Conservation (phyloP, 108 stramenopile genomes). For the Nitzschia sp. region DNA sequence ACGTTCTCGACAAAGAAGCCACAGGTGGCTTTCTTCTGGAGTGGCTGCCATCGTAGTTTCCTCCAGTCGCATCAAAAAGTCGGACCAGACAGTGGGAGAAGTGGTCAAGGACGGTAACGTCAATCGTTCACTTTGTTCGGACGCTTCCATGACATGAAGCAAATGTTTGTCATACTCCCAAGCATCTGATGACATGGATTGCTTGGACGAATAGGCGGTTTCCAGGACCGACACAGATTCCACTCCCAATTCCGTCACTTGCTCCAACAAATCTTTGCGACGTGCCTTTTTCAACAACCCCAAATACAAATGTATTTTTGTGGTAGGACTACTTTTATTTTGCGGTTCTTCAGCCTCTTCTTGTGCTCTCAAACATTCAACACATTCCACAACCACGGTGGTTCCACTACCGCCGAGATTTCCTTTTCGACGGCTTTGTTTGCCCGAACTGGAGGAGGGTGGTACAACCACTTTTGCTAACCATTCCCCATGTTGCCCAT, state of each 20-base stretch:
- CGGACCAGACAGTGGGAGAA: background rate
- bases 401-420: background rate
- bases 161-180: conserved; percentile 43
- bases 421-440: conserved; percentile 17
- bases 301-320: conserved; percentile 48
- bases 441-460: background rate
- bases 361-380: conserved; percentile 47
- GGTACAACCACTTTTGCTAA: conserved; percentile 48
- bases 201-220: conserved; percentile 29
- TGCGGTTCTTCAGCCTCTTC: background rate
- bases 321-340: background rate
- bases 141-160: conserved; percentile 66
- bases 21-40: background rate
- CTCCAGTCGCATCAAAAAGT: conserved; percentile 12
- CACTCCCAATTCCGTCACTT: conserved; percentile 74
- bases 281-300: conserved; percentile 64
- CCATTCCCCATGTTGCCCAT: conserved; percentile 81
- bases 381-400: conserved; percentile 47
- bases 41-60: background rate
- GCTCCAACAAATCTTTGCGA: conserved; percentile 70
- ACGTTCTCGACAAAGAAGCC: conserved; percentile 72
- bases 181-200: background rate
- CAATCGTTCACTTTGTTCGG: conserved; percentile 85
- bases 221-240: conserved; percentile 39
- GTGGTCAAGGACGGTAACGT: conserved; percentile 36